Conservation (phyloP, 257 asterid genomes). For the Prunella vulgaris region DNA sequence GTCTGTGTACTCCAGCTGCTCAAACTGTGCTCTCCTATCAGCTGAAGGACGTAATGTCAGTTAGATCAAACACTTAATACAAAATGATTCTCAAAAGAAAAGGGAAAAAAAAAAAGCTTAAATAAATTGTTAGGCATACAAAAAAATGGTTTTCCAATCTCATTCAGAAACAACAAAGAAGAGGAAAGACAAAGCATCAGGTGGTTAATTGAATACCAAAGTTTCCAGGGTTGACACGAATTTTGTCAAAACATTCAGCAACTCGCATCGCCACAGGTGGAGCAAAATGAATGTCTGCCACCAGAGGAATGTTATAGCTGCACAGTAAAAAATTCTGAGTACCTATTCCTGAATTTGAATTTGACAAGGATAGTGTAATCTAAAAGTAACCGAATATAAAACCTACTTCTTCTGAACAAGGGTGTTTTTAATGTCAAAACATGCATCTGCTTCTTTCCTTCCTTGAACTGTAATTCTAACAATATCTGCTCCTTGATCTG, state of each 20-base stretch:
- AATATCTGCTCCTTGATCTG: conserved; percentile 94
- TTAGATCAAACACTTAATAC: conserved; percentile 13
- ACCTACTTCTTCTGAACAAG: conserved; percentile 95
- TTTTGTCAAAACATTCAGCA: conserved; percentile 95
- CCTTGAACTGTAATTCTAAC: conserved; percentile 98
- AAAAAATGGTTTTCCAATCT: too few relatives aligned
- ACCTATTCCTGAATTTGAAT: conserved; percentile 10
- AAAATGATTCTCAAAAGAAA: neutral
- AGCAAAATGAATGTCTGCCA: conserved; percentile 98
- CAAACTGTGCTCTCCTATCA: conserved; percentile 98
- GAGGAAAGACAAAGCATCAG: neutral
- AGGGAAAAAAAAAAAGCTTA: neutral
- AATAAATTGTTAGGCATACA: too few relatives aligned
- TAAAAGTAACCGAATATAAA: conserved; percentile 2
- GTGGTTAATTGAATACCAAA: conserved; percentile 55
- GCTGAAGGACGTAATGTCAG: conserved; percentile 50
- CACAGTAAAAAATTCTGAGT: conserved; percentile 1
- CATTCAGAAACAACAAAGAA: neutral
- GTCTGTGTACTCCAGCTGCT: conserved; percentile 84
- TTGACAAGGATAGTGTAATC: conserved; percentile 1
- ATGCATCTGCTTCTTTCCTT: conserved; percentile 96
- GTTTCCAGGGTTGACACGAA: conserved; percentile 98
- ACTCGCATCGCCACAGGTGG: conserved; percentile 95
- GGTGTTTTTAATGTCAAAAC: conserved; percentile 79
- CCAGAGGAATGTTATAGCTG: conserved; percentile 53